A percentile compares a stretch with the other conserved stretches of the same genome.
phyloP scores from a whole-genome alignment of 1,139 yeast genomes.

The Lodderomyces beijingensis region DNA sequence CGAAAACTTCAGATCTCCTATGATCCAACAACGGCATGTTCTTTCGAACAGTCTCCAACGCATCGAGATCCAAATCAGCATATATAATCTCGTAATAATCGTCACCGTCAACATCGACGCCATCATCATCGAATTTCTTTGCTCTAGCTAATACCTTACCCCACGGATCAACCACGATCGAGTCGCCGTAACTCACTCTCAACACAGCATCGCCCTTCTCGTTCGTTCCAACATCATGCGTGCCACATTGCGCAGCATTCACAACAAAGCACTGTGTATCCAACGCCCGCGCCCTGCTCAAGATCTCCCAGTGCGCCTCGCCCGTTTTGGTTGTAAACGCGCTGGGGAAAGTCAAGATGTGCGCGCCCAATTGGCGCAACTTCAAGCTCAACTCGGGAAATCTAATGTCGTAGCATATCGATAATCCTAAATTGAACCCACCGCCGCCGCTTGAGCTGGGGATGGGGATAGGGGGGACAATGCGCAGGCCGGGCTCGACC shows the following conservation, averaged over 20 bases:
- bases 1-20: slow-evolving; percentile 43
- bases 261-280: slow-evolving; percentile 85
- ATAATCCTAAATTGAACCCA: slow-evolving; percentile 61
- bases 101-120: slow-evolving; percentile 36
- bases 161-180: slow-evolving; percentile 88
- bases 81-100: slow-evolving; percentile 52
- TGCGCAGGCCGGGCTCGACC: slow-evolving; percentile 69
- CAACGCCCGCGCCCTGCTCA: slow-evolving; percentile 80
- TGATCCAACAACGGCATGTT: slow-evolving; percentile 77
- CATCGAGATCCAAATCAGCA: slow-evolving; percentile 65
- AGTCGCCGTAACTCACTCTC: slow-evolving; percentile 75
- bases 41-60: slow-evolving; percentile 46
- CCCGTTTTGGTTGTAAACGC: slow-evolving; percentile 94
- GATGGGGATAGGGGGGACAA: slow-evolving; percentile 50
- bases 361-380: slow-evolving; percentile 69
- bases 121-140: slow-evolving; percentile 24
- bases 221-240: slow-evolving; percentile 49
- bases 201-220: slow-evolving; percentile 21
- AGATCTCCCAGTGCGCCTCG: slow-evolving; percentile 78
- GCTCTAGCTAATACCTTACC: slow-evolving; percentile 71
- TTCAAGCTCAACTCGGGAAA: slow-evolving; percentile 78
- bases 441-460: slow-evolving; percentile 29
- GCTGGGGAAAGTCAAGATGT: slow-evolving; percentile 76
- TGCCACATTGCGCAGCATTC: slow-evolving; percentile 89
- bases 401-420: slow-evolving; percentile 83